These are phyloP conservation scores for Spergularia bocconei DNA, from an alignment of 148 eudicot genomes.

Conservation along the genomic window DNA sequence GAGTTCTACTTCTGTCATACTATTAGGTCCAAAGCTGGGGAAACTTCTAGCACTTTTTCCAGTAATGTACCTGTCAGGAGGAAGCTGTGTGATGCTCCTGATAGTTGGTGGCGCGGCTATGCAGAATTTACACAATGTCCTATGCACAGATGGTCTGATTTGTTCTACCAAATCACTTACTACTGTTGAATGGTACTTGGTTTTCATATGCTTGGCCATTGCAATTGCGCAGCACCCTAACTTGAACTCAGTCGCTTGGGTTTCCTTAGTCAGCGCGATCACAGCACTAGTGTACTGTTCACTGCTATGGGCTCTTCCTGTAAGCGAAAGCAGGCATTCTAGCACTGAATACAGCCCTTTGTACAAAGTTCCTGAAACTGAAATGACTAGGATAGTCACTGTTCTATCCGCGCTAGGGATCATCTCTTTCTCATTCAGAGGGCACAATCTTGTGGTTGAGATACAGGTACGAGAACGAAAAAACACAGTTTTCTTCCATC, in stretches of 20 bases:
- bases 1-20: background rate
- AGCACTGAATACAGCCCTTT: background rate
- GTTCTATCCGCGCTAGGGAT: constrained; percentile 43
- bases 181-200: constrained; percentile 48
- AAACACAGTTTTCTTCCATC: background rate
- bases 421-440: constrained; percentile 59
- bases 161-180: constrained; percentile 27
- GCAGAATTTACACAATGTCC: constrained; percentile 33
- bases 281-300: constrained; percentile 41
- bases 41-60: constrained; percentile 54
- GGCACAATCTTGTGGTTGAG: constrained; percentile 74
- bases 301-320: constrained; percentile 38
- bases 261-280: constrained; percentile 46
- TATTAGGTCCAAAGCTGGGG: constrained; percentile 58
- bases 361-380: background rate
- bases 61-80: constrained; percentile 65
- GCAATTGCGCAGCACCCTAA: constrained; percentile 48
- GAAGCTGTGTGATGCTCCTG: constrained; percentile 45
- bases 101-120: constrained; percentile 47
- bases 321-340: constrained; percentile 22
- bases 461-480: constrained; percentile 45
- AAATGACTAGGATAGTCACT: background rate
- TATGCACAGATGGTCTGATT: constrained; percentile 28
- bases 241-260: constrained; percentile 49
- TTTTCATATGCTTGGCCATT: constrained; percentile 46